phyloP scores from a whole-genome alignment of 73 alveolate species.

The Tetrahymena malaccensis region DNA sequence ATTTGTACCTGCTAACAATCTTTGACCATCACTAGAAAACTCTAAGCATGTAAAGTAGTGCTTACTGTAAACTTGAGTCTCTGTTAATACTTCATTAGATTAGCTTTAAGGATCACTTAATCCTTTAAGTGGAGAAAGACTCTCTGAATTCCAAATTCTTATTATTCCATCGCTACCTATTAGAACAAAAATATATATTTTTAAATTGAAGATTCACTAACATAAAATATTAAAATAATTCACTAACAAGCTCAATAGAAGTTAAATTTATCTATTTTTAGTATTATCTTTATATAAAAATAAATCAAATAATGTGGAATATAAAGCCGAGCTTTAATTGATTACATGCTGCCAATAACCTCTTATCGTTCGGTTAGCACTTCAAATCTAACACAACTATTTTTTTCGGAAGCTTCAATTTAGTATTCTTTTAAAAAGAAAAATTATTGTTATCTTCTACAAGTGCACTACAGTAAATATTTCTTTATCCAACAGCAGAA shows the following conservation, averaged over 20 bases:
- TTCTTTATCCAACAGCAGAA: neutral
- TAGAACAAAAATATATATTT: neutral
- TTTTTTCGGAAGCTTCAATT: neutral
- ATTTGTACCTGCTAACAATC: neutral
- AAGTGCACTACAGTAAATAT: neutral
- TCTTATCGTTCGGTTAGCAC: neutral
- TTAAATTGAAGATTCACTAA: no score
- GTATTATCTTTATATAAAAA: no score
- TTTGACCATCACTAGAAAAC: neutral
- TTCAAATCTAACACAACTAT: neutral
- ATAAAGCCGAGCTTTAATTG: neutral
- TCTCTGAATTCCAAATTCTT: neutral
- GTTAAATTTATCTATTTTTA: no score
- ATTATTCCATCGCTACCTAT: neutral
- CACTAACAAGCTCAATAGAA: neutral
- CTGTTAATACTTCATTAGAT: neutral
- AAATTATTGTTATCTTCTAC: neutral
- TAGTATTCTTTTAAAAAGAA: neutral
- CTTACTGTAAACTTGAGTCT: neutral
- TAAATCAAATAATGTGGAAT: no score
- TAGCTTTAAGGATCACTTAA: neutral
- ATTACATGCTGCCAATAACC: neutral
- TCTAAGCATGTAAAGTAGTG: neutral
- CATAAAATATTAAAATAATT: neutral
- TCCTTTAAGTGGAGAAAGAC: neutral